Base-by-base conservation (phyloP, 306 rosid species). In the Corylus avellana region DNA sequence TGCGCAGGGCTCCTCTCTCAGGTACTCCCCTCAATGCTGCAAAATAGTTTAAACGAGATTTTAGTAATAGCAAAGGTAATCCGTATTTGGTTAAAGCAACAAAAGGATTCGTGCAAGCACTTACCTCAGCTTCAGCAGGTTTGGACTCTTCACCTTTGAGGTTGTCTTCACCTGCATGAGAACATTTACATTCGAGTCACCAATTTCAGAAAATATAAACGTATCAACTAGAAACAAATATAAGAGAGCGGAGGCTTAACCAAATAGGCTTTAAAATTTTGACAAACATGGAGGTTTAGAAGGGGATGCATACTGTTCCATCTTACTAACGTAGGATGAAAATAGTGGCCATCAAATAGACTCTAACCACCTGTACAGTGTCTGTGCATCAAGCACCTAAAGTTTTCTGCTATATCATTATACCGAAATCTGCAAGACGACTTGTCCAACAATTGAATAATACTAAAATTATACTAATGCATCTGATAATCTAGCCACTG, bases 101-200 rank as follows among this genome's bases (percentile, higher is more conserved):
- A 42, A 68, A 16, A 18, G 8, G 27, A n/a, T n/a, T 37, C 16
- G 22, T 18, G 51, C 12, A 64, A 78, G 48, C 47, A 73, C 77
- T 72, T 77, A 87, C 95, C 84, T 84, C 91, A 8, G 91, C 78
- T 74, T 90, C 97, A 37, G 95, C 59, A 11, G 96, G 82, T 80
- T 95, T 95, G 91, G 85, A 62, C 77, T 92, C 98, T 47, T 91
- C 98, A 50, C 83, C 84, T 87, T 93, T 95, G 77, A 75, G 18
- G 86, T 62, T 87, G 9, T 95, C 99, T 56, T 92, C 98, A 83
- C 97, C 99, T 95, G 88, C 81, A 84, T 47, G 59, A 81, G 51
- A 75, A 70, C 48, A 83, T 66, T 44, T 54, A 55, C 25, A 51
- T 74, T 72, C 54, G 78, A 77, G 71, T 32, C 56, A 22, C 20